These are phyloP conservation scores for Leccinum uliginosum DNA, from an alignment of 768 basidiomycete species.

Conservation along the genomic window DNA sequence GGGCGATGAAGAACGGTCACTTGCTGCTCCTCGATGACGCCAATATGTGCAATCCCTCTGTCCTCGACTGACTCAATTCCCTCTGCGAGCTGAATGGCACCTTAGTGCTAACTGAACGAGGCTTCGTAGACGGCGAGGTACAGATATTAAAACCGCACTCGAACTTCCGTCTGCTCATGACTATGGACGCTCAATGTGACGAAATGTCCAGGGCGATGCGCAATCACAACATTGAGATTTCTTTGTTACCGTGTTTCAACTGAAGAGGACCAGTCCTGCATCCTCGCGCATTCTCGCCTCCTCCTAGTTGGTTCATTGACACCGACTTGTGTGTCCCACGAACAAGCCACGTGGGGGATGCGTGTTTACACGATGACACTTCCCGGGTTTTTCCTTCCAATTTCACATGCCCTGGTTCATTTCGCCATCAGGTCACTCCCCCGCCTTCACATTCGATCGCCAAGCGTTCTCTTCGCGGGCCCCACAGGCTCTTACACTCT, in stretches of 20 bases:
- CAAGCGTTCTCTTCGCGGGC: conserved; percentile 24
- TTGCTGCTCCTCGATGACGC: conserved; percentile 93
- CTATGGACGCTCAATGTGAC: conserved; percentile 84
- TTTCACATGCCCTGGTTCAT: conserved; percentile 21
- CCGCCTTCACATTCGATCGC: conserved; percentile 9
- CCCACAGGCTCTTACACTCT: conserved; percentile 8
- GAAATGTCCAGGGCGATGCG: conserved; percentile 98
- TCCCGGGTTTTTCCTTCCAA: conserved; percentile 32
- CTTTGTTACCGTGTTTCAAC: conserved; percentile 37
- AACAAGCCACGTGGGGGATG: conserved; percentile 27
- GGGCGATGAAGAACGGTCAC: conserved; percentile 78
- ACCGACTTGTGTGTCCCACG: conserved; percentile 13
- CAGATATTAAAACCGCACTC: conserved; percentile 79
- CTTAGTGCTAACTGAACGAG: conserved; percentile 86
- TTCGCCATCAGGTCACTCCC: conserved; percentile 24
- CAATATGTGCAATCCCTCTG: conserved; percentile 92
- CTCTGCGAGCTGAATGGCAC: conserved; percentile 85
- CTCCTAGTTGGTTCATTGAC: conserved; percentile 22
- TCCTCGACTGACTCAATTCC: conserved; percentile 94
- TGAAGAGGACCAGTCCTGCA: conserved; percentile 43
- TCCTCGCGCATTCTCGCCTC: conserved; percentile 49
- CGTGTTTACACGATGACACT: not conserved
- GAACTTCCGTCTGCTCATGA: conserved; percentile 91
- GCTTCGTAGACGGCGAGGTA: conserved; percentile 71
- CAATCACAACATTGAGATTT: conserved; percentile 90